Conservation (phyloP, 2,329 filamentous ascomycete genomes). For the Acrocalymma vagum region DNA sequence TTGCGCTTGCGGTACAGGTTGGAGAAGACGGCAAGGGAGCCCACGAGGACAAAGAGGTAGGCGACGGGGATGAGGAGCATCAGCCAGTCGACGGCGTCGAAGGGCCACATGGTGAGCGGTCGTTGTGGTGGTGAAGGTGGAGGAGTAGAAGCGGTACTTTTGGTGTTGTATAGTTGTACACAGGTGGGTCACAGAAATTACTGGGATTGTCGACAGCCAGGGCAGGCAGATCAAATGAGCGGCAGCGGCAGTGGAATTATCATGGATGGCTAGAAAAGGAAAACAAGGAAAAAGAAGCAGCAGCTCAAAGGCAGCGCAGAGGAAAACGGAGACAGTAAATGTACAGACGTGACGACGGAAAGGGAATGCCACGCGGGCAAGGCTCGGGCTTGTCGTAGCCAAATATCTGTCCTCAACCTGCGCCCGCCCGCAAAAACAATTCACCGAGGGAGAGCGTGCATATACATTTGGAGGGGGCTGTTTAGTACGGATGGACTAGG, state of each 20-base stretch:
- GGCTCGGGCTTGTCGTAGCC: constrained; percentile 19
- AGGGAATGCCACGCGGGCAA: constrained; percentile 4
- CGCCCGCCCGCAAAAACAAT: constrained; percentile 6
- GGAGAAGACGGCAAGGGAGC: constrained; percentile 90
- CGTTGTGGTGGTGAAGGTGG: constrained; percentile 7
- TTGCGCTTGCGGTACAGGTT: constrained; percentile 93
- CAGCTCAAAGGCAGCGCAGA: no score
- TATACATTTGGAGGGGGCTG: no score
- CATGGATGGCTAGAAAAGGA: constrained; percentile 7
- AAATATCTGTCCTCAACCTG: constrained; percentile 31
- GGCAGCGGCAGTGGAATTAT: constrained; percentile 24
- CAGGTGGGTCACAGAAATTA: background rate
- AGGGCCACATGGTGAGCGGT: constrained; percentile 40
- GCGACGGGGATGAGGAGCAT: constrained; percentile 86
- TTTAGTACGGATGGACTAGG: no score
- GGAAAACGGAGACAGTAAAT: constrained; percentile 11
- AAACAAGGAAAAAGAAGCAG: constrained; percentile 8
- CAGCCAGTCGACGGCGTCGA: constrained; percentile 75
- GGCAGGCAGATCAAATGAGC: constrained; percentile 19
- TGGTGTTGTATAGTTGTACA: background rate
- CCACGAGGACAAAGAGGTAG: constrained; percentile 87
- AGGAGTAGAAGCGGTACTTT: constrained; percentile 14
- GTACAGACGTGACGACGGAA: constrained; percentile 6
- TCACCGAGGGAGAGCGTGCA: no score
- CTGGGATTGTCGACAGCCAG: background rate